Conservation (phyloP, 1,284 basidiomycete species). For the Trametes pubescens region DNA sequence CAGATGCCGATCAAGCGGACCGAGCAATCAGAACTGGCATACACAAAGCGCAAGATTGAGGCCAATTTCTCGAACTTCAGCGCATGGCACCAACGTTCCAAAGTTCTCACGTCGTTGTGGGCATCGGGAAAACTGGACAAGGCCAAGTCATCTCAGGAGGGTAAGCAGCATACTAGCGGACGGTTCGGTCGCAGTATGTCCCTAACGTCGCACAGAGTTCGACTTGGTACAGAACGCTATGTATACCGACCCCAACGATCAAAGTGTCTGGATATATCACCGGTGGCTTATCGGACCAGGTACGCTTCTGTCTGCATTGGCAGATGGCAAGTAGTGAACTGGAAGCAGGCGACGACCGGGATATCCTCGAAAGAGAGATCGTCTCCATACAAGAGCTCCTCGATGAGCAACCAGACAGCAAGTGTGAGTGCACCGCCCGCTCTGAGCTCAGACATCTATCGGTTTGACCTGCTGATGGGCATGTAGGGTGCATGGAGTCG, state of each 20-base stretch:
- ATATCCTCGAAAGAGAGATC: slow-evolving; percentile 82
- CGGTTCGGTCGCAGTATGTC: no score
- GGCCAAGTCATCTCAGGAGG: slow-evolving; percentile 66
- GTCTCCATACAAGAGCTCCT: slow-evolving; percentile 85
- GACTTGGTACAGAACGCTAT: slow-evolving; percentile 93
- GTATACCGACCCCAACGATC: slow-evolving; percentile 96
- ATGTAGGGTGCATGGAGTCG: slow-evolving; percentile 90
- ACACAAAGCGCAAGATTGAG: slow-evolving; percentile 92
- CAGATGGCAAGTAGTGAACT: not conserved
- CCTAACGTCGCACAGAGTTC: slow-evolving; percentile 67
- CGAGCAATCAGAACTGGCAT: slow-evolving; percentile 72
- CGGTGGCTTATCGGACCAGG: slow-evolving; percentile 91
- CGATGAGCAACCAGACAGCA: slow-evolving; percentile 91
- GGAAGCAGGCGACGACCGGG: slow-evolving; percentile 55
- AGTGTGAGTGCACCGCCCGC: slow-evolving; percentile 63
- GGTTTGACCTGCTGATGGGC: not conserved
- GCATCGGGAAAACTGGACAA: slow-evolving; percentile 59
- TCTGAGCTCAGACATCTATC: not conserved
- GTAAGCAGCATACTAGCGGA: slow-evolving; percentile 47
- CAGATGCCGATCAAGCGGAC: slow-evolving; percentile 68
- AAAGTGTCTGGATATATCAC: slow-evolving; percentile 98
- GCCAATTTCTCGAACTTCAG: slow-evolving; percentile 97
- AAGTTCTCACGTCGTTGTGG: slow-evolving; percentile 81
- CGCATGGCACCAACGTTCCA: slow-evolving; percentile 98
- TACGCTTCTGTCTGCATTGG: slow-evolving; percentile 41